Conservation (phyloP, 2,329 filamentous ascomycete species). For the Aspergillus phoenicis region DNA sequence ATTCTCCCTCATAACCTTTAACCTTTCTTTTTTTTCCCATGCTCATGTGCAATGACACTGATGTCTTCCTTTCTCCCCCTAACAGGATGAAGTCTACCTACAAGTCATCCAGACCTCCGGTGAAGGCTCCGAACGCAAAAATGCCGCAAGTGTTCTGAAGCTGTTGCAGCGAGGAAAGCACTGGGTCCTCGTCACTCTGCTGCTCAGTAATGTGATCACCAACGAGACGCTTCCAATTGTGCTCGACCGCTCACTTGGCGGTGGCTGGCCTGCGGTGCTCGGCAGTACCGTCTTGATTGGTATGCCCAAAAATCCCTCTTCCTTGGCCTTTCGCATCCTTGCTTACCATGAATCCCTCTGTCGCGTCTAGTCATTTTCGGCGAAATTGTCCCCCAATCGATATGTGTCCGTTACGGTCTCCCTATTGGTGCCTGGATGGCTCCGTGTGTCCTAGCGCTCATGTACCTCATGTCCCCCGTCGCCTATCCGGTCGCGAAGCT, state of each 20-base stretch:
- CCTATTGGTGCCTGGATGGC: conserved; percentile 94
- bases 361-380: conserved; percentile 82
- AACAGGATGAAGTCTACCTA: conserved; percentile 89
- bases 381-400: conserved; percentile 91
- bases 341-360: conserved; percentile 7
- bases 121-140: conserved; percentile 80
- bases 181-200: conserved; percentile 93
- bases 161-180: conserved; percentile 89
- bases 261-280: conserved; percentile 90
- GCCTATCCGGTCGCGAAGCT: conserved; percentile 96
- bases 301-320: conserved; percentile 48
- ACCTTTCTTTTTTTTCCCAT: background rate
- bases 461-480: conserved; percentile 88
- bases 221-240: conserved; percentile 97
- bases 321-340: background rate
- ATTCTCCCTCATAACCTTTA: background rate
- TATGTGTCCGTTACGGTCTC: conserved; percentile 93
- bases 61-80: background rate
- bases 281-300: conserved; percentile 93
- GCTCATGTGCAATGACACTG: background rate
- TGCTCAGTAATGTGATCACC: conserved; percentile 95
- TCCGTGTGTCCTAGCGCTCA: conserved; percentile 79
- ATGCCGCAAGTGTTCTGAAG: conserved; percentile 77
- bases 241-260: conserved; percentile 87
- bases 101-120: conserved; percentile 89